Percentiles rank a stretch among this genome's conserved stretches.
Conservation (phyloP, 352 stramenopile genomes). For the Globisporangium heterothallicum region DNA sequence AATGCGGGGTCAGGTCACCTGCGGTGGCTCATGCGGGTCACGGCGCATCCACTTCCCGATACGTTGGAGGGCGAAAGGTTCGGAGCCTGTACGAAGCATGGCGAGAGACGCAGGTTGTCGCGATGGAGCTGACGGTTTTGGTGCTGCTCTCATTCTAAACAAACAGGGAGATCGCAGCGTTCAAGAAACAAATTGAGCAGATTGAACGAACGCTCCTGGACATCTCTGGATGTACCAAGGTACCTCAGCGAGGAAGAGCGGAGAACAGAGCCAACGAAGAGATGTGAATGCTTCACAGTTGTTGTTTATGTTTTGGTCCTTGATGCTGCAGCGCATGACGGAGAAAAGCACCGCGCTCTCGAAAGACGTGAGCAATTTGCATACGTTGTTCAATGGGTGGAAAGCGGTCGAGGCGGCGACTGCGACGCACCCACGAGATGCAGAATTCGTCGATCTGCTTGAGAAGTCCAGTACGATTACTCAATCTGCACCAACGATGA, state of each 20-base stretch:
- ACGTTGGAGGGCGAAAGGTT: conserved; percentile 33
- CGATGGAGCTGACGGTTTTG: neutral
- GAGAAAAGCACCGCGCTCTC: conserved; percentile 48
- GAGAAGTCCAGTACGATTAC: conserved; percentile 39
- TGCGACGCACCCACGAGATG: conserved; percentile 13
- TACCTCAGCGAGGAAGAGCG: too few relatives aligned
- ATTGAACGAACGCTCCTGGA: conserved; percentile 44
- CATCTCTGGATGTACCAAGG: conserved; percentile 46
- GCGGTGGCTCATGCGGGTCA: conserved; percentile 61
- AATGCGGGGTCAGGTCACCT: conserved; percentile 55
- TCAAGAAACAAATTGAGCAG: conserved; percentile 57
- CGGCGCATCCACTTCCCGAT: conserved; percentile 21
- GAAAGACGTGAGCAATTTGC: conserved; percentile 46
- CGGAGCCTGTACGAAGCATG: too few relatives aligned
- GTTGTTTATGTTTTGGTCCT: neutral
- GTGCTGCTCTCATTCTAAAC: neutral
- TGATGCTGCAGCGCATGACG: conserved; percentile 29
- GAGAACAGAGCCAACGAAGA: too few relatives aligned
- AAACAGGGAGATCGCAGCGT: conserved; percentile 37
- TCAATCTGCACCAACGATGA: neutral
- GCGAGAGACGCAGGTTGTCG: too few relatives aligned
- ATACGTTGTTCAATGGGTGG: conserved; percentile 56
- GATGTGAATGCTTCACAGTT: neutral
- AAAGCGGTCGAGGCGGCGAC: conserved; percentile 30
- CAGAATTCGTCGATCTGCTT: conserved; percentile 30